Percentiles rank a stretch among this genome's conserved stretches.
Conservation (phyloP, 768 basidiomycete genomes). For the Russula olivacea region DNA sequence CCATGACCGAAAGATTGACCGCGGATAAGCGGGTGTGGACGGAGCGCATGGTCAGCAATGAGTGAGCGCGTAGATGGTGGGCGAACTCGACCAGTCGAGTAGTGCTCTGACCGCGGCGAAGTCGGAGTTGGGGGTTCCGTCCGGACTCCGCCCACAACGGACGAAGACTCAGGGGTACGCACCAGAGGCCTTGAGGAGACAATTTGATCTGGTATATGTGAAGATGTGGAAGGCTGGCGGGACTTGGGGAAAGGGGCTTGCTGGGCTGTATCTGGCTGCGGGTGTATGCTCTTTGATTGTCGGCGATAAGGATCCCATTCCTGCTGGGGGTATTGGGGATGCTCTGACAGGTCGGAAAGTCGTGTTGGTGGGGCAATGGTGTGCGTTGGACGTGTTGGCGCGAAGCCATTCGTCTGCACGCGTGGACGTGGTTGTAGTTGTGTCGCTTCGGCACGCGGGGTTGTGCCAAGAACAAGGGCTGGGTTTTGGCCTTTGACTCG, state of each 20-base stretch:
- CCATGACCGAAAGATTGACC: constrained; percentile 57
- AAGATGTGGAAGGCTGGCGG: not conserved
- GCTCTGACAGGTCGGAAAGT: not conserved
- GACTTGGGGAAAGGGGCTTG: not conserved
- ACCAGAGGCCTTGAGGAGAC: not conserved
- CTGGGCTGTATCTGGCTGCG: not conserved
- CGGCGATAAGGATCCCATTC: constrained; percentile 8
- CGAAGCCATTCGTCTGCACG: constrained; percentile 19
- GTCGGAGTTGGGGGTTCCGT: constrained; percentile 30
- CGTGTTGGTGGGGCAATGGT: not conserved
- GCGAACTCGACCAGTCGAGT: constrained; percentile 39
- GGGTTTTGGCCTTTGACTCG: constrained; percentile 17
- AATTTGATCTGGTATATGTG: not conserved
- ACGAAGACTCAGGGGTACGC: constrained; percentile 3
- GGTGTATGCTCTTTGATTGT: not conserved
- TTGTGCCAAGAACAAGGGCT: constrained; percentile 27
- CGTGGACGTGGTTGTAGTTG: constrained; percentile 29
- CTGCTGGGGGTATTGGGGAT: not conserved
- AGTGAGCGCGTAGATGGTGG: constrained; percentile 61
- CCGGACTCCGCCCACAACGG: constrained; percentile 16
- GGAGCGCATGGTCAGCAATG: constrained; percentile 38
- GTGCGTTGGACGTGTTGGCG: constrained; percentile 13
- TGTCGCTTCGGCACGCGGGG: constrained; percentile 30
- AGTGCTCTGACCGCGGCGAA: constrained; percentile 36
- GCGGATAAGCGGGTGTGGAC: constrained; percentile 74